These are phyloP conservation scores for Trichoderma simmonsii DNA, from an alignment of 2,329 filamentous ascomycete species.

Conservation along the genomic window DNA sequence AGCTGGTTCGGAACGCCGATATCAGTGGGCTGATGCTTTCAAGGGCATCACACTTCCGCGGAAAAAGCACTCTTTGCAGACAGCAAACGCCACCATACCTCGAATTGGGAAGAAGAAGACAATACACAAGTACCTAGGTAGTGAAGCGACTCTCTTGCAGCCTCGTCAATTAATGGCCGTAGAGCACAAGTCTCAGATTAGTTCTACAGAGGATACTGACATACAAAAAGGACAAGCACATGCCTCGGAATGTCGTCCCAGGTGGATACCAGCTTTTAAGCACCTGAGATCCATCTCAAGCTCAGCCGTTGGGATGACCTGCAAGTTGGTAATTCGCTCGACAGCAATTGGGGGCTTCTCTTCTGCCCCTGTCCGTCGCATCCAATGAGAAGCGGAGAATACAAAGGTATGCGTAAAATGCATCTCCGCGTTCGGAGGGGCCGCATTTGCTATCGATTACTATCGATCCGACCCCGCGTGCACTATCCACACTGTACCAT, in stretches of 20 bases:
- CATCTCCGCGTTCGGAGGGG: conserved; percentile 19
- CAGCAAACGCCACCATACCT: not conserved
- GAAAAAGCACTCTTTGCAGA: not conserved
- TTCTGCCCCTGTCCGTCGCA: not conserved
- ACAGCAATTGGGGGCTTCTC: not conserved
- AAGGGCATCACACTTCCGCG: not conserved
- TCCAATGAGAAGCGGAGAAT: conserved; percentile 1
- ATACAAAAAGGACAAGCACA: not conserved
- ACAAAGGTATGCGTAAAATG: not conserved
- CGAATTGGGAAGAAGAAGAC: not conserved
- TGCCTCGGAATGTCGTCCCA: not conserved
- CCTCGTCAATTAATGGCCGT: not conserved
- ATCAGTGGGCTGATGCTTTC: not conserved
- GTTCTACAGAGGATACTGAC: not conserved
- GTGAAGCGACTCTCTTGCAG: no score
- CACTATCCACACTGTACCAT: not conserved
- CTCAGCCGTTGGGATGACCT: conserved; percentile 1
- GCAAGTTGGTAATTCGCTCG: conserved; percentile 13
- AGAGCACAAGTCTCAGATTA: not conserved
- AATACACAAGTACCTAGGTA: not conserved
- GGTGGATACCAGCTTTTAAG: not conserved
- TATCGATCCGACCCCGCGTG: conserved; percentile 8
- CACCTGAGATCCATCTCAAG: not conserved
- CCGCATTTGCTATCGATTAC: conserved; percentile 16
- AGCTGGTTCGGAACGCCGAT: not conserved